Percentiles rank a stretch among this genome's conserved stretches.
These are phyloP conservation scores for Eragrostis curvula DNA, from an alignment of 176 grass and related monocot genomes.

Conservation along the genomic window DNA sequence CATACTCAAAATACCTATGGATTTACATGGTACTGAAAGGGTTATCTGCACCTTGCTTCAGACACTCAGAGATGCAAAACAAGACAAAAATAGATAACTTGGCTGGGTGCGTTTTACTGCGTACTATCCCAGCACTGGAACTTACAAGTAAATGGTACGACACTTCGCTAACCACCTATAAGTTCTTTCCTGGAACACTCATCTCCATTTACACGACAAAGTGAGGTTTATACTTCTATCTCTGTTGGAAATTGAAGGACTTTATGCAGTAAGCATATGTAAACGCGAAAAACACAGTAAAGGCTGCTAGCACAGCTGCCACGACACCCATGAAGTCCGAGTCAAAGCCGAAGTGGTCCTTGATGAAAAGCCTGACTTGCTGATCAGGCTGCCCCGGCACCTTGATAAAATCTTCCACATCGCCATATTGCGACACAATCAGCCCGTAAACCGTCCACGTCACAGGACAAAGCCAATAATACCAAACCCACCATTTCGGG, in stretches of 20 bases:
- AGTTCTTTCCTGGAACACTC: not conserved
- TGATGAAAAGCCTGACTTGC: conserved; percentile 54
- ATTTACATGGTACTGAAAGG: too few species aligned
- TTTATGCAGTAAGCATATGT: conserved; percentile 77
- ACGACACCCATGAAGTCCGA: conserved; percentile 70
- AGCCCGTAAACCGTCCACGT: conserved; percentile 88
- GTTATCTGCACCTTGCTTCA: not conserved
- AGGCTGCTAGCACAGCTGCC: conserved; percentile 61
- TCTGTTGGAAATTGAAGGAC: conserved; percentile 74
- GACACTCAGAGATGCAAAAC: not conserved
- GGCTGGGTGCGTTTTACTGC: not conserved
- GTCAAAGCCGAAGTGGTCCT: conserved; percentile 67
- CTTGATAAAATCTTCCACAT: conserved; percentile 50
- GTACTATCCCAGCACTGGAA: conserved; percentile 1
- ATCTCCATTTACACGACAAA: conserved; percentile 9
- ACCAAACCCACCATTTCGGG: conserved; percentile 87
- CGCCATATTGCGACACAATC: conserved; percentile 78
- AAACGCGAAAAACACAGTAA: conserved; percentile 75
- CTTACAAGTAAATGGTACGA: not conserved
- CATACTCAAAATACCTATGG: too few species aligned
- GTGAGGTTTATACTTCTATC: conserved; percentile 42
- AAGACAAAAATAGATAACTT: not conserved
- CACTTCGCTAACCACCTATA: not conserved
- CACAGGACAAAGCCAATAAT: conserved; percentile 74
- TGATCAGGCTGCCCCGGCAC: conserved; percentile 45